Conservation (phyloP, 768 basidiomycete genomes). For the Pulveroboletus sp. region DNA sequence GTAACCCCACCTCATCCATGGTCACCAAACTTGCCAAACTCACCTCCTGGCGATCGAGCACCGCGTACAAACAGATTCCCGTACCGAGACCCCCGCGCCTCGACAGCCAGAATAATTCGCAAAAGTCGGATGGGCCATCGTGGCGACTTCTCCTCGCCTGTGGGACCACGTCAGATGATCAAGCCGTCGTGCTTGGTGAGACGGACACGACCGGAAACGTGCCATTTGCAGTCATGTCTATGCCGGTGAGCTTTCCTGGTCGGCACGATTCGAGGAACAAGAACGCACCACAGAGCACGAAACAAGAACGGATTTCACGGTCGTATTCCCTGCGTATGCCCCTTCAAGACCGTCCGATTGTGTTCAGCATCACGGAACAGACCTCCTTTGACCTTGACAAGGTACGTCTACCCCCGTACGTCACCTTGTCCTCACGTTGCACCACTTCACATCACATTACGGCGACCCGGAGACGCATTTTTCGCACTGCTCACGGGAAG, state of each 20-base stretch:
- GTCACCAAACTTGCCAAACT: constrained; percentile 52
- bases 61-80: constrained; percentile 70
- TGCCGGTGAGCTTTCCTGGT: constrained; percentile 52
- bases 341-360: background rate
- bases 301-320: constrained; percentile 63
- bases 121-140: constrained; percentile 31
- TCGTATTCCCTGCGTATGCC: constrained; percentile 13
- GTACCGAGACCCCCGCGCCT: constrained; percentile 58
- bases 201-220: constrained; percentile 34
- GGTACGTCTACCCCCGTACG: constrained; percentile 39
- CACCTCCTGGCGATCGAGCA: constrained; percentile 64
- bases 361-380: constrained; percentile 63
- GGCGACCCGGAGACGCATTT: background rate
- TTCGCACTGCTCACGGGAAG: constrained; percentile 12
- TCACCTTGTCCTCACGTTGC: background rate
- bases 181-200: constrained; percentile 40
- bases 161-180: constrained; percentile 24
- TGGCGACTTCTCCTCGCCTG: constrained; percentile 66
- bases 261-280: constrained; percentile 9
- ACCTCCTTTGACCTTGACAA: constrained; percentile 93
- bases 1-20: constrained; percentile 14
- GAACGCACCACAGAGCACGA: constrained; percentile 28
- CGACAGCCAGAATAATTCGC: background rate
- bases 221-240: constrained; percentile 62
- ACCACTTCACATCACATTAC: background rate